Evolutionary conservation across 257 asterid genomes (phyloP).

Genomic region (Fraxinus excelsior): DNA sequence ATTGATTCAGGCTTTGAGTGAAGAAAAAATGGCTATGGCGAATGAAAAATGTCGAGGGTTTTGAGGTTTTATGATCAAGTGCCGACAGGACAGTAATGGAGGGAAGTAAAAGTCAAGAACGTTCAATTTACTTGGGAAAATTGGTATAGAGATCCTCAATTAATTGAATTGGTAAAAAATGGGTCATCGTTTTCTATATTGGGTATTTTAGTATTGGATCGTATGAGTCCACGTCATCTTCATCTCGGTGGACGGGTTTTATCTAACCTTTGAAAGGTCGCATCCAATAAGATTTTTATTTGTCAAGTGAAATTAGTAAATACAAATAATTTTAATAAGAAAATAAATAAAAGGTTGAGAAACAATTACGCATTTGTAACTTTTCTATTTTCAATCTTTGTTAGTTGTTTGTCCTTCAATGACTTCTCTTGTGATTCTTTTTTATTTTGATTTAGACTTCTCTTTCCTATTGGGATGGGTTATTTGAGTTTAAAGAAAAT

Average conservation of each 20-base stretch:
- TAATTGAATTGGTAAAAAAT: neutral
- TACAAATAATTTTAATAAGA: too few relatives aligned
- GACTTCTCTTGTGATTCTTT: neutral
- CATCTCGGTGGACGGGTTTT: too few relatives aligned
- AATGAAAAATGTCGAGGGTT: neutral
- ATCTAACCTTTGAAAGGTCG: too few relatives aligned
- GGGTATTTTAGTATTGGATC: neutral
- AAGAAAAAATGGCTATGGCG: neutral
- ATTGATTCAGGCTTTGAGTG: constrained; percentile 17
- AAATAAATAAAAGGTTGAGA: too few relatives aligned
- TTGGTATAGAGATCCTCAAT: neutral
- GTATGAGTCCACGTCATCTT: neutral
- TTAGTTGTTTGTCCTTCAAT: too few relatives aligned
- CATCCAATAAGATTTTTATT: too few relatives aligned
- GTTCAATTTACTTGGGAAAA: neutral
- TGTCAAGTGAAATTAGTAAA: neutral
- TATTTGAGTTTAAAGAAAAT: too few relatives aligned
- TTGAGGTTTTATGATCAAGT: neutral
- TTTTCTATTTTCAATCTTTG: too few relatives aligned
- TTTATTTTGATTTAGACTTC: too few relatives aligned
- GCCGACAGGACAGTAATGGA: neutral
- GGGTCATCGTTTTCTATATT: neutral
- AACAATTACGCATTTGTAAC: neutral
- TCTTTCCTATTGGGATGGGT: too few relatives aligned
- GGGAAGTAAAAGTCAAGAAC: neutral